phyloP scores from a whole-genome alignment of 306 rosid genomes.

The Senna siamea region DNA sequence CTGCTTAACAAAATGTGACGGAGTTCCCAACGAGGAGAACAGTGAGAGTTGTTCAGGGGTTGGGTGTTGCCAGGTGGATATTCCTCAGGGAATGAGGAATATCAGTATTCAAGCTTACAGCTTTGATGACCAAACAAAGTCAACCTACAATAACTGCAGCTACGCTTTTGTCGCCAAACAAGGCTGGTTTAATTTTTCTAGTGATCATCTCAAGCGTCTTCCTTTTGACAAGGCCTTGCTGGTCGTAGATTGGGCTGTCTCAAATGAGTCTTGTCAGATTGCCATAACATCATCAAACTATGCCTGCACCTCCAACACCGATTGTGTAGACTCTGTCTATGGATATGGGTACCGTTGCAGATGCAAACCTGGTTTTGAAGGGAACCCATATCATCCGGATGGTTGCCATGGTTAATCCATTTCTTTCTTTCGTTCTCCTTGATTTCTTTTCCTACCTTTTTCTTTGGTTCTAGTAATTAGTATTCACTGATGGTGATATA shows the following conservation, averaged over 20 bases:
- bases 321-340: neutral
- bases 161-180: slow-evolving; percentile 37
- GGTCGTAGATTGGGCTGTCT: slow-evolving; percentile 19
- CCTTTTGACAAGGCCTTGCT: neutral
- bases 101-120: fast-evolving
- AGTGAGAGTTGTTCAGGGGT: slow-evolving; percentile 21
- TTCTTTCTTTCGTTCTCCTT: too few relatives aligned
- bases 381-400: slow-evolving; percentile 6
- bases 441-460: too few relatives aligned
- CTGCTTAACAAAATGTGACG: slow-evolving; percentile 9
- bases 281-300: neutral
- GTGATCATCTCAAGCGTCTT: neutral
- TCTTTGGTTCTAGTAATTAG: neutral
- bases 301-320: slow-evolving; percentile 4
- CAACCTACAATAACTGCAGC: slow-evolving; percentile 33
- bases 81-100: neutral
- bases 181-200: slow-evolving; percentile 35
- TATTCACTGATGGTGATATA: neutral
- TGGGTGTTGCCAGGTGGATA: slow-evolving; percentile 39
- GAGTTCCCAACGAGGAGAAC: neutral
- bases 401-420: slow-evolving; percentile 17
- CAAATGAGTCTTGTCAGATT: neutral
- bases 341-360: neutral
- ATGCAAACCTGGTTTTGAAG: slow-evolving; percentile 7
- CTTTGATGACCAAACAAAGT: neutral